phyloP scores from a whole-genome alignment of 1,284 basidiomycete species.

The Dichomitus squalens region DNA sequence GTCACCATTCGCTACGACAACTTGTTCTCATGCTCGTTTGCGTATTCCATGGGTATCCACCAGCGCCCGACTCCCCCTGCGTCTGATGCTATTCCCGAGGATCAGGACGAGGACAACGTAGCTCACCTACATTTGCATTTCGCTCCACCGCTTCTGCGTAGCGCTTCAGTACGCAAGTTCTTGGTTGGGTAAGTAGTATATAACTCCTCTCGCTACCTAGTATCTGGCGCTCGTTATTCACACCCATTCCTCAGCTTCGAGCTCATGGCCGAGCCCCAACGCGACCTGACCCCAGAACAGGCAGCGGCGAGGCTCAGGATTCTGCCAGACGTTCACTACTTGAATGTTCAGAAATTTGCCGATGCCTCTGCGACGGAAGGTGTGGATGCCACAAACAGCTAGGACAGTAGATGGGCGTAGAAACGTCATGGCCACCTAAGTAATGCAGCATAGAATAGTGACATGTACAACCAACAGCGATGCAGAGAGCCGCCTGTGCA shows the following conservation, averaged over 20 bases:
- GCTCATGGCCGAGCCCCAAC: slow-evolving; percentile 89
- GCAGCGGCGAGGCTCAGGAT: slow-evolving; percentile 71
- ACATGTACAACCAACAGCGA: not conserved
- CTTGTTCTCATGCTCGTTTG: slow-evolving; percentile 84
- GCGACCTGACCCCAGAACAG: slow-evolving; percentile 91
- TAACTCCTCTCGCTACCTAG: not conserved
- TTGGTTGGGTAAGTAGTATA: slow-evolving; percentile 74
- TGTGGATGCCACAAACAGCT: slow-evolving; percentile 18
- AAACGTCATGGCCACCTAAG: not conserved
- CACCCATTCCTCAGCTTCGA: slow-evolving; percentile 71
- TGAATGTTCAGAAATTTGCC: slow-evolving; percentile 31
- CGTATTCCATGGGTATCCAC: slow-evolving; percentile 97
- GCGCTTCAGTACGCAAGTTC: slow-evolving; percentile 87
- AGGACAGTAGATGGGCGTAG: not conserved
- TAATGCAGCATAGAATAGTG: not conserved
- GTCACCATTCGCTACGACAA: slow-evolving; percentile 86
- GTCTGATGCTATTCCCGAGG: slow-evolving; percentile 25
- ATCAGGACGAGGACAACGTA: slow-evolving; percentile 50
- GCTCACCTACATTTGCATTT: slow-evolving; percentile 93
- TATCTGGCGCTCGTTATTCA: not conserved
- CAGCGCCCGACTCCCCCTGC: slow-evolving; percentile 66
- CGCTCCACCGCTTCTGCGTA: slow-evolving; percentile 84
- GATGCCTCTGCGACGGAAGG: slow-evolving; percentile 7
- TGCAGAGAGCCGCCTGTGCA: not conserved
- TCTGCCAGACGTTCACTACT: slow-evolving; percentile 54